These are phyloP conservation scores for Trichoderma sp. DNA, from an alignment of 2,329 filamentous ascomycete genomes.

Conservation along the genomic window DNA sequence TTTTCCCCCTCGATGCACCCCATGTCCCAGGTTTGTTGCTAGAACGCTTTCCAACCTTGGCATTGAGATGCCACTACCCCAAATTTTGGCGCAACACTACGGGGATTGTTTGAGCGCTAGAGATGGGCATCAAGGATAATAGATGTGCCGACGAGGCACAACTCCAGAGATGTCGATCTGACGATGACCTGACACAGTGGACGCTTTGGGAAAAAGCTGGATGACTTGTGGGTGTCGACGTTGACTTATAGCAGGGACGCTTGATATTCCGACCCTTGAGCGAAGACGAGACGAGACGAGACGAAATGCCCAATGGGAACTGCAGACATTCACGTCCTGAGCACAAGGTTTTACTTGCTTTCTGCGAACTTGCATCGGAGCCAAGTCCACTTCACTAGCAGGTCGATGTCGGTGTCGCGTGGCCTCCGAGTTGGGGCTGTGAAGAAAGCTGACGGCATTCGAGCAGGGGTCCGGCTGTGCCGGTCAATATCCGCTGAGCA, in stretches of 20 bases:
- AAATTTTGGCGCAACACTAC: slow-evolving; percentile 11
- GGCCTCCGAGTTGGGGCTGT: neutral
- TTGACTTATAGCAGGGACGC: neutral
- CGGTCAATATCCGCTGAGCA: neutral
- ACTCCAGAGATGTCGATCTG: neutral
- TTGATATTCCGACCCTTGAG: neutral
- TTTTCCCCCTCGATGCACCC: neutral
- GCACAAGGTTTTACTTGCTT: neutral
- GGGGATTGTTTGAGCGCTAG: neutral
- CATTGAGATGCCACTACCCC: neutral
- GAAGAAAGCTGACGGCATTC: slow-evolving; percentile 2
- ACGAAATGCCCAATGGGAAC: neutral
- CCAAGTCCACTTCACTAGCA: neutral
- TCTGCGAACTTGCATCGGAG: neutral
- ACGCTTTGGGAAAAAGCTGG: neutral
- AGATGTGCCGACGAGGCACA: slow-evolving; percentile 6
- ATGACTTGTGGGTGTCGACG: neutral
- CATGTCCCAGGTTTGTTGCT: slow-evolving; percentile 9
- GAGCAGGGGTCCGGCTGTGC: slow-evolving; percentile 12
- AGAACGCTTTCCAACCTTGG: slow-evolving; percentile 1
- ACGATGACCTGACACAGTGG: neutral
- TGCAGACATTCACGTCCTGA: neutral
- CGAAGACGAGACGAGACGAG: neutral
- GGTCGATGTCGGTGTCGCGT: neutral
- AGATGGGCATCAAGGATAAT: slow-evolving; percentile 11